Evolutionary conservation across 805 yeast species (phyloP), one percentile per base, ranked within the genome.

Genomic region (Clavispora phyllophila): DNA sequence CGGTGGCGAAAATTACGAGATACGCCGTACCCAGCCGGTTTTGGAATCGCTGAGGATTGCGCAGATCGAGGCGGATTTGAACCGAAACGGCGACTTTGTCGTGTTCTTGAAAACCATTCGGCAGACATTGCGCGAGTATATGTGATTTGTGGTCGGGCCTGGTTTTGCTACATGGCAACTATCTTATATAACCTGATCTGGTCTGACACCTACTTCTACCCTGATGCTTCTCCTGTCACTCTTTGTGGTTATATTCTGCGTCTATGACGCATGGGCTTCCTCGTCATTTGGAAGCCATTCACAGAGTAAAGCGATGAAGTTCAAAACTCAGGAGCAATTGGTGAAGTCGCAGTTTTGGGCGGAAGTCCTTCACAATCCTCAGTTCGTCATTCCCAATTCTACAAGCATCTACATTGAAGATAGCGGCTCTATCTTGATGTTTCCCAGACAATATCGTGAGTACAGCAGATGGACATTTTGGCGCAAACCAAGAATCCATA

Each of bases 1-100:
- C 5, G 61, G 73, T 3, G 67, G 61, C 0, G 70, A 68, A 5
- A 26, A 35, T 15, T 49, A 45, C 44, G 35, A 38, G 1, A 32
- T 53, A 4, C 49, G 46, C 33, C 31, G 35, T 20, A 43, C 54
- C 20, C 28, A 20, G n/a, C 56, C 56, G 12, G 26, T 23, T n/a
- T 36, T 53, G 15, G 40, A 46, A 9, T 40, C 37, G 10, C 50
- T 40, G 28, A 23, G 34, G n/a, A 35, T 45, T 20, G 37, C 44
- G 14, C 31, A 22, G 13, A 40, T 48, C 31, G 47, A 45, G 29
- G 37, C 27, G 6, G 44, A 32, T 14, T 40, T 53, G 33, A 47
- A 50, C 28, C 26, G 28, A 32, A 49, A 48, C 14, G 54, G 54
- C 6, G 44, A 42, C 15, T 42, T 51, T 25, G 45, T 48, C 22